Percentiles rank a stretch among this genome's conserved stretches.
phyloP scores from a whole-genome alignment of 1,284 basidiomycete genomes.

The Inonotus obliquus region DNA sequence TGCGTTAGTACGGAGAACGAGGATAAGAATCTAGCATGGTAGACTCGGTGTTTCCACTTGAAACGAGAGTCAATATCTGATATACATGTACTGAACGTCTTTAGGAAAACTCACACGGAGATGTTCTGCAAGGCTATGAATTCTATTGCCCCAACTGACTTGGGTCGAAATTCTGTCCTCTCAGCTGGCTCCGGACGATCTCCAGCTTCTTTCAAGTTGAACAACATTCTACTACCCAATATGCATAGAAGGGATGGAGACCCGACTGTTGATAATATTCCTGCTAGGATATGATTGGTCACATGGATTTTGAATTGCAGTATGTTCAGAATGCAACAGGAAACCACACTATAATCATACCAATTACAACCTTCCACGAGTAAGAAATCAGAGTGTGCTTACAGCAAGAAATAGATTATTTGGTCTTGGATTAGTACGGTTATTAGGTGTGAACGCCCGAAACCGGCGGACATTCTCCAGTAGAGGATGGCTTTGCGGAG shows the following conservation, averaged over 20 bases:
- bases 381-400: no score
- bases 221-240: no score
- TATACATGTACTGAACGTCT: not conserved
- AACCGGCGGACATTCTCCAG: not conserved
- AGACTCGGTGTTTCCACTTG: not conserved
- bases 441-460: not conserved
- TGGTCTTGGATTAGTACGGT: constrained; percentile 8
- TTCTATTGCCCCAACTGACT: not conserved
- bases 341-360: no score
- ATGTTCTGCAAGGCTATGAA: not conserved
- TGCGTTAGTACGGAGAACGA: no score
- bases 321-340: no score
- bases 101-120: not conserved
- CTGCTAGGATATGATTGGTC: no score
- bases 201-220: not conserved
- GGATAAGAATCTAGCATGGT: no score
- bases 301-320: no score
- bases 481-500: not conserved
- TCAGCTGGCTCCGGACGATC: not conserved
- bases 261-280: no score
- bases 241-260: no score
- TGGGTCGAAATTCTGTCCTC: not conserved
- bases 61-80: not conserved
- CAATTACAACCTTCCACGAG: no score
- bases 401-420: no score